Base-by-base conservation (phyloP, 23 red algal genomes). In the Gracilaria gracilis region DNA sequence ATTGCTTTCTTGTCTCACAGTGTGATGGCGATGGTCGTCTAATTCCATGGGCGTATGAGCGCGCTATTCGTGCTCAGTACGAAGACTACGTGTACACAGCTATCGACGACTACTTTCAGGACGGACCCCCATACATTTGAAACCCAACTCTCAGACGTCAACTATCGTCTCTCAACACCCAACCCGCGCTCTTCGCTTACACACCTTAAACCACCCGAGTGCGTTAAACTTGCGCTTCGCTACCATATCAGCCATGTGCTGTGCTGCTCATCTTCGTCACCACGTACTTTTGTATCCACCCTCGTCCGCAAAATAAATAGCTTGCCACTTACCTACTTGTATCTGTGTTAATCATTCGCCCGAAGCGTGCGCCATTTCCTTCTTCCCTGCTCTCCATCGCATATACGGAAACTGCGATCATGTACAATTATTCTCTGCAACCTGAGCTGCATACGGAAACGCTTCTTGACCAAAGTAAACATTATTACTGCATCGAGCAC, bases 11-110 rank as follows among this genome's bases (percentile, higher is more conserved):
- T n/a, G 20, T 31, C 3, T 9, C 9, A 1, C 57, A 97, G 69
- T 97, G 95, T 48, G 80, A 97, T 34, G 96, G 96, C 38, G 92
- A 87, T 54, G 96, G 96, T 35, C 88, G 96, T 15, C 87, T 95
- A 46, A 83, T 98, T 61, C 96, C 92, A 53, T 86, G 76, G 49
- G 84, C 88, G 64, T 95, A 91, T 66, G 96, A 98, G 86, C 88
- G 92, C 20, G 96, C 96, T 27, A 79, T 95, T 54, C 85, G 93
- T 9, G 85, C 93, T 39, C 93, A 89, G 42, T 95, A 95, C 33
- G 92, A 94, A 81, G 61, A 86, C 32, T 94, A 94, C 46, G 77
- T 81, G 20, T 94, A 88, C 58, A 94, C 73, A 23, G 53, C 92
- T 23, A 83, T 72, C 40, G 82, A 88, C 28, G 92, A 87, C 65